A percentile compares a stretch with the other conserved stretches of the same genome.
Evolutionary conservation across 495 filamentous ascomycete genomes (phyloP).

Genomic region (Aspergillus asperescens): DNA sequence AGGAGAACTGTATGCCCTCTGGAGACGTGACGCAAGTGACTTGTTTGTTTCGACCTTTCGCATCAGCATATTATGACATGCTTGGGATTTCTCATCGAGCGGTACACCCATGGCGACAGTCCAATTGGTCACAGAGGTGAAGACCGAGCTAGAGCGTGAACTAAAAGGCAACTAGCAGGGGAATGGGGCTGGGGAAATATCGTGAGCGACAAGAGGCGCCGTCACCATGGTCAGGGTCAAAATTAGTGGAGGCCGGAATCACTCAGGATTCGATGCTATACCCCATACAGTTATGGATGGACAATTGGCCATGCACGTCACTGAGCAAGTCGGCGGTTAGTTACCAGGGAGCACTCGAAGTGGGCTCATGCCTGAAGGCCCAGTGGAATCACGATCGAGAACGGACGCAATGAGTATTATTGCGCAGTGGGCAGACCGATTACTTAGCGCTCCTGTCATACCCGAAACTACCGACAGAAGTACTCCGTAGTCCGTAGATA

Average conservation of each 20-base stretch:
- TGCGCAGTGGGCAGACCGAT: neutral
- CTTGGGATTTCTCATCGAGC: neutral
- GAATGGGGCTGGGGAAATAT: slow-evolving; percentile 17
- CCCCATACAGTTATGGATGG: slow-evolving; percentile 3
- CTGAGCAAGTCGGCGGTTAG: slow-evolving; percentile 2
- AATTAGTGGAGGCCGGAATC: slow-evolving; percentile 18
- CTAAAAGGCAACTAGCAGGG: slow-evolving; percentile 20
- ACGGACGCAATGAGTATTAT: neutral
- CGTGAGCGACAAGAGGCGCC: slow-evolving; percentile 19
- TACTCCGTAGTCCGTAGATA: neutral
- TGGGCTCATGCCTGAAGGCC: neutral
- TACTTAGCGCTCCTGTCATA: slow-evolving; percentile 6
- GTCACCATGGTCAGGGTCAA: slow-evolving; percentile 19
- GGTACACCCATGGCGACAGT: neutral
- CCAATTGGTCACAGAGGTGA: slow-evolving; percentile 1
- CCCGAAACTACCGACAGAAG: slow-evolving; percentile 3
- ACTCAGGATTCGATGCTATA: slow-evolving; percentile 11
- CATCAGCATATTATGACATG: slow-evolving; percentile 2
- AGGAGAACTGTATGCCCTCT: neutral
- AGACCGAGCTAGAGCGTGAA: slow-evolving; percentile 9
- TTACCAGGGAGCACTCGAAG: neutral
- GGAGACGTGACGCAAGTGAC: neutral
- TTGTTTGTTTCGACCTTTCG: slow-evolving; percentile 1
- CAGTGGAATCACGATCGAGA: neutral
- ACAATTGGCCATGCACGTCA: slow-evolving; percentile 8